Percentiles rank a stretch among this genome's conserved stretches.
Conservation (phyloP, 1,284 basidiomycete species). For the Anthracocystis setariae region DNA sequence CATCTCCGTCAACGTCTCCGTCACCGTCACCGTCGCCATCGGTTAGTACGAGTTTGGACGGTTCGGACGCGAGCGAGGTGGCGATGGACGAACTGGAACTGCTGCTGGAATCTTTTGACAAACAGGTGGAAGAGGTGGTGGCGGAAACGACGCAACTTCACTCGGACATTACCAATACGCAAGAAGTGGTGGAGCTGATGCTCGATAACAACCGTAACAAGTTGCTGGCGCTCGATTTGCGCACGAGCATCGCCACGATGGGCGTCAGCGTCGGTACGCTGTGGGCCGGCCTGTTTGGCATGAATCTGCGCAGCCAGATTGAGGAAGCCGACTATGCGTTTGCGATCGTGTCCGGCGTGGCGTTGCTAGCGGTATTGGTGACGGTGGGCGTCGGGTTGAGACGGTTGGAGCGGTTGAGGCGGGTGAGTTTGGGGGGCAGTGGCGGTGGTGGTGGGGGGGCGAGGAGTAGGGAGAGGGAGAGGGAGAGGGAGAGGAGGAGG, state of each 20-base stretch:
- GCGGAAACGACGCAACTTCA: constrained; percentile 54
- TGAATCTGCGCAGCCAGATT: constrained; percentile 74
- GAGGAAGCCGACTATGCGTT: constrained; percentile 59
- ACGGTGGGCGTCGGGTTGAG: constrained; percentile 41
- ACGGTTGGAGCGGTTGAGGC: constrained; percentile 38
- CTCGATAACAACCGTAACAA: constrained; percentile 95
- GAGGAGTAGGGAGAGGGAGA: background rate
- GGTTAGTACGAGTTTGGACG: no score
- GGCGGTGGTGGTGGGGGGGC: background rate
- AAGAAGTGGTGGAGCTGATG: constrained; percentile 96
- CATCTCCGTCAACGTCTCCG: constrained; percentile 2
- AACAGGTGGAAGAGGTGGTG: constrained; percentile 71
- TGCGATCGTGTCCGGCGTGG: constrained; percentile 30
- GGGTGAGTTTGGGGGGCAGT: constrained; percentile 49
- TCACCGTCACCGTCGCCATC: background rate
- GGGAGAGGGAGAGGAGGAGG: constrained; percentile 11
- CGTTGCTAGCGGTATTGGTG: constrained; percentile 40
- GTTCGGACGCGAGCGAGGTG: background rate
- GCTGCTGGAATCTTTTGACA: constrained; percentile 89
- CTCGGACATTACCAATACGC: constrained; percentile 82
- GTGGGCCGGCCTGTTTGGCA: constrained; percentile 89
- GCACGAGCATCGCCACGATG: constrained; percentile 90
- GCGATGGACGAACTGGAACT: constrained; percentile 81
- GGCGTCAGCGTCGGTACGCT: constrained; percentile 93
- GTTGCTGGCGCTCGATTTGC: constrained; percentile 87